These are phyloP conservation scores for Pythium graminicola DNA, from an alignment of 352 stramenopile species.

Conservation along the genomic window DNA sequence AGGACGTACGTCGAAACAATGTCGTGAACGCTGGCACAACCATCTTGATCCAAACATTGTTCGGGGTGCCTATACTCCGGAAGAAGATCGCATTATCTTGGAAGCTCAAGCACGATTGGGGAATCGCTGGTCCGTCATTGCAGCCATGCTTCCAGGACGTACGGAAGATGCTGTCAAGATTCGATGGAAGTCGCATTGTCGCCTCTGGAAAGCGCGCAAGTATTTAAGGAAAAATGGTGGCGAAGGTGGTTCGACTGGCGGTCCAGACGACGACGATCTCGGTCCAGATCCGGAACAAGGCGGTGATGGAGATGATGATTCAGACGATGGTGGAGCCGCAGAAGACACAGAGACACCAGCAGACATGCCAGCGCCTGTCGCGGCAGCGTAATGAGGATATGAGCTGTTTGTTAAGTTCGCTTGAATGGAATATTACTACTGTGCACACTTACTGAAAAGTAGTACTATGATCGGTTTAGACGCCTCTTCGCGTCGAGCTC, in stretches of 20 bases:
- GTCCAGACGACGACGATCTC: conserved; percentile 1
- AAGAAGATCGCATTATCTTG: conserved; percentile 86
- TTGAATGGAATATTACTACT: conserved; percentile 18
- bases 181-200: conserved; percentile 87
- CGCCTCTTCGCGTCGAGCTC: conserved; percentile 9
- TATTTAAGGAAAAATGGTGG: conserved; percentile 59
- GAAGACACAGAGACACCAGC: conserved; percentile 3
- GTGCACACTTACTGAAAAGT: background rate
- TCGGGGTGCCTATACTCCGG: conserved; percentile 78
- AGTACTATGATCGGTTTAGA: background rate
- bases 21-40: conserved; percentile 87
- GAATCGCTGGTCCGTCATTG: conserved; percentile 89
- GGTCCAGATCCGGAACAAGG: conserved; percentile 3
- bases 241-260: background rate
- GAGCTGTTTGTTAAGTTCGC: conserved; percentile 15
- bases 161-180: conserved; percentile 92
- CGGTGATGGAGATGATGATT: conserved; percentile 1
- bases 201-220: conserved; percentile 73
- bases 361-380: background rate
- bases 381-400: conserved; percentile 4
- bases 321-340: conserved; percentile 8
- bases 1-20: conserved; percentile 86
- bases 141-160: conserved; percentile 76
- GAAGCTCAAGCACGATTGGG: conserved; percentile 78
- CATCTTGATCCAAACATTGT: conserved; percentile 85